Evolutionary conservation across 192 early-diverging fungal genomes (phyloP).

Genomic region (Backusella macrospora): DNA sequence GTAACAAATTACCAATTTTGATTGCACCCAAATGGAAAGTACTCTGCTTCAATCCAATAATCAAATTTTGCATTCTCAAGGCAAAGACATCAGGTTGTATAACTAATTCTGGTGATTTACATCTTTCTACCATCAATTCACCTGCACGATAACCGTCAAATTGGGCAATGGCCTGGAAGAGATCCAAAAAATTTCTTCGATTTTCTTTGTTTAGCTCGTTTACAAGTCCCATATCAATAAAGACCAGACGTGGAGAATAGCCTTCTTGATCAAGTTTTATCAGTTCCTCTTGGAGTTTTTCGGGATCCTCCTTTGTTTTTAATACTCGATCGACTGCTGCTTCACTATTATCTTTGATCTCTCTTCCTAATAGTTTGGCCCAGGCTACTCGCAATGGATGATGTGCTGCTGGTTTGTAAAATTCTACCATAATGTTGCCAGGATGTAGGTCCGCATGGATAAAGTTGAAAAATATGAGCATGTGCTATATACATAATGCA

Average conservation of each 20-base stretch:
- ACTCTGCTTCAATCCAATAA: constrained; percentile 68
- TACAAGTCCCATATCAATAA: constrained; percentile 92
- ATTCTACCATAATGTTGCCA: constrained; percentile 89
- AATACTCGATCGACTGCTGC: constrained; percentile 44
- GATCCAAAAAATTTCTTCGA: constrained; percentile 88
- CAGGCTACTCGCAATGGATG: constrained; percentile 52
- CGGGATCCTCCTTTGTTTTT: constrained; percentile 40
- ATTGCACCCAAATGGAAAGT: constrained; percentile 81
- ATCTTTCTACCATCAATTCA: constrained; percentile 86
- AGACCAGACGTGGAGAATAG: constrained; percentile 75
- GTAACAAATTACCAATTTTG: constrained; percentile 81
- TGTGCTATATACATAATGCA: constrained; percentile 53
- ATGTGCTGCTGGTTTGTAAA: constrained; percentile 64
- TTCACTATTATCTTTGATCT: constrained; percentile 42
- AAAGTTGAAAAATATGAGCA: constrained; percentile 95
- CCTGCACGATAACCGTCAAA: constrained; percentile 88
- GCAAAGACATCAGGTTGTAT: constrained; percentile 80
- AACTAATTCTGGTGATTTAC: constrained; percentile 69
- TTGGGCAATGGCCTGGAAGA: constrained; percentile 84
- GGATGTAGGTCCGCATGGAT: constrained; percentile 94
- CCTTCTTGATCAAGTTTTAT: constrained; percentile 63
- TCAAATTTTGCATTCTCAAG: constrained; percentile 77
- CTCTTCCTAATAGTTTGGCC: constrained; percentile 29
- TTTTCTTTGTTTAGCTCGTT: constrained; percentile 73
- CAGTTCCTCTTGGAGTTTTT: constrained; percentile 49